phyloP scores from a whole-genome alignment of 2,329 filamentous ascomycete species.

The Botrytis fragariae region DNA sequence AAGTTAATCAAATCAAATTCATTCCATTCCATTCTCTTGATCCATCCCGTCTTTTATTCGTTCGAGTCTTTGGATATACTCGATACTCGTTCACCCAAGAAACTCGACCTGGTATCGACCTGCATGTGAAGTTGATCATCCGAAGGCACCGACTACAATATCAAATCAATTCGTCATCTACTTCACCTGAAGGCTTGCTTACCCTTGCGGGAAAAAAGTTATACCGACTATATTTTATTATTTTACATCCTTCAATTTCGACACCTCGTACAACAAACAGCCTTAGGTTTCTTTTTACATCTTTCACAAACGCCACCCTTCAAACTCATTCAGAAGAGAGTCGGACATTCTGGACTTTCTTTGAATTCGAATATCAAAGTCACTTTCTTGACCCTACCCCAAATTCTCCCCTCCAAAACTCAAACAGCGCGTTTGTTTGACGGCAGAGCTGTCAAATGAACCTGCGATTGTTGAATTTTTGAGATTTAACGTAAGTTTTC shows the following conservation, averaged over 20 bases:
- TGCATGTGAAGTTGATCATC: conserved; percentile 11
- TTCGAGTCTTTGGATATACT: not conserved
- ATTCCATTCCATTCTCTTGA: not conserved
- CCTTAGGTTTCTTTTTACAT: not conserved
- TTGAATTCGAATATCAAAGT: not conserved
- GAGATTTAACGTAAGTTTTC: conserved; percentile 31
- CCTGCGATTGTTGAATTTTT: conserved; percentile 61
- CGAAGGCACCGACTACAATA: conserved; percentile 20
- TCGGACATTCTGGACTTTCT: not conserved
- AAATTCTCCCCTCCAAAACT: conserved; percentile 29
- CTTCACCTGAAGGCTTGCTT: not conserved
- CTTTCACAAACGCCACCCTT: not conserved
- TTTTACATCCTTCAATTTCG: not conserved
- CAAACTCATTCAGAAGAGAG: not conserved
- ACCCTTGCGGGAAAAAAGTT: not conserved
- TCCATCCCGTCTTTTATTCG: not conserved
- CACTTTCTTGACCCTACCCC: conserved; percentile 16
- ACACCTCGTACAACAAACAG: not conserved
- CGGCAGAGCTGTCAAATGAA: conserved; percentile 97
- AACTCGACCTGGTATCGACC: not conserved
- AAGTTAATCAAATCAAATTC: not conserved
- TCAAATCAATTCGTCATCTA: conserved; percentile 17
- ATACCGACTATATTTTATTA: not conserved
- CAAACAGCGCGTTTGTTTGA: conserved; percentile 83
- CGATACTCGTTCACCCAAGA: not conserved